phyloP scores from a whole-genome alignment of 352 stramenopile species.

The Phytophthora rubi region DNA sequence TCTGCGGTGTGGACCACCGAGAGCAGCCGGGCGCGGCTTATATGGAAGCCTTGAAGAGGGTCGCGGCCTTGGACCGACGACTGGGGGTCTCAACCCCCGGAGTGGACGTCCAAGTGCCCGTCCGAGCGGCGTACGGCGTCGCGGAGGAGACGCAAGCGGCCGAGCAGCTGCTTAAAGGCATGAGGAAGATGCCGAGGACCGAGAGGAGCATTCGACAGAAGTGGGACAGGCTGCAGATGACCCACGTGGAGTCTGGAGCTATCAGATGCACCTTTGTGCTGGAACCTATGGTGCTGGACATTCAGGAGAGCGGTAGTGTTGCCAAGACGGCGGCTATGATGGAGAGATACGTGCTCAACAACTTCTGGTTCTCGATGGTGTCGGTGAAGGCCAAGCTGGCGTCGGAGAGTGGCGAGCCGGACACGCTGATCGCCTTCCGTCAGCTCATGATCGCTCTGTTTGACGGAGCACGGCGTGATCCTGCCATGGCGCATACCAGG shows the following conservation, averaged over 20 bases:
- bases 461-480: constrained; percentile 4
- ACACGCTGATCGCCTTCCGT: constrained; percentile 19
- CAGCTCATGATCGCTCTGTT: constrained; percentile 23
- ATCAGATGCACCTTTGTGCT: constrained; percentile 25
- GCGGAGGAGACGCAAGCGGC: not conserved
- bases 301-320: constrained; percentile 2
- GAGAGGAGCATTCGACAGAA: constrained; percentile 14
- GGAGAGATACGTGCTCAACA: constrained; percentile 19
- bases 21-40: constrained; percentile 5
- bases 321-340: constrained; percentile 10
- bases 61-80: not conserved
- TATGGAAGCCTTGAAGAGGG: constrained; percentile 10
- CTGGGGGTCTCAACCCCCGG: not conserved
- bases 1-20: constrained; percentile 12
- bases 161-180: constrained; percentile 12
- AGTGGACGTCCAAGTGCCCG: constrained; percentile 14
- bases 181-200: constrained; percentile 3
- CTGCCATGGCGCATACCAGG: constrained; percentile 5
- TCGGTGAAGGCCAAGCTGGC: constrained; percentile 12
- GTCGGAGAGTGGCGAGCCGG: not conserved
- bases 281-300: constrained; percentile 25
- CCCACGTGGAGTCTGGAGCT: not conserved
- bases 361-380: constrained; percentile 26
- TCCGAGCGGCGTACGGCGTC: constrained; percentile 3
- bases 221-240: constrained; percentile 6